Evolutionary conservation across 2,329 filamentous ascomycete genomes (phyloP).

Genomic region (Hymenoscyphus infarciens): DNA sequence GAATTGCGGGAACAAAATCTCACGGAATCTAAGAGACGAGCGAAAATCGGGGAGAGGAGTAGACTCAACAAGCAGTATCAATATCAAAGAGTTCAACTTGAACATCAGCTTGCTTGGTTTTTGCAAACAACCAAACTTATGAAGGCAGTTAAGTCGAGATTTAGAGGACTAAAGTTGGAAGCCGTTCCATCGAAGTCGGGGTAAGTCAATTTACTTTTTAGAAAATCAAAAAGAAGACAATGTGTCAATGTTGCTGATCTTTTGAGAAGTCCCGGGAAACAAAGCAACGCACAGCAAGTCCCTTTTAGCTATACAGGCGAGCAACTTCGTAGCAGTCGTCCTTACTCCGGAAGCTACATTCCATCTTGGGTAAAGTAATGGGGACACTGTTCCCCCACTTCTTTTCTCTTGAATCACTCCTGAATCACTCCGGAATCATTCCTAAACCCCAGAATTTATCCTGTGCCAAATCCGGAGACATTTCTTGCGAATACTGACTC

Average conservation of each 20-base stretch:
- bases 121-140: conserved; percentile 1
- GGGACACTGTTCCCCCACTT: too few relatives aligned
- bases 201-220: not conserved
- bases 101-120: conserved; percentile 2
- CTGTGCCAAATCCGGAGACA: too few relatives aligned
- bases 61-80: conserved; percentile 6
- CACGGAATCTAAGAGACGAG: not conserved
- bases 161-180: not conserved
- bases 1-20: not conserved
- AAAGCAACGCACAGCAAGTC: not conserved
- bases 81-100: not conserved
- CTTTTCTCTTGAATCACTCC: too few relatives aligned
- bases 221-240: not conserved
- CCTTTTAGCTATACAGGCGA: conserved; percentile 1
- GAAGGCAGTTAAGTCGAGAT: not conserved
- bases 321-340: not conserved
- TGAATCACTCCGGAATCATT: too few relatives aligned
- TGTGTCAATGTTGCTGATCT: not conserved
- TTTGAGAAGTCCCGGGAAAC: not conserved
- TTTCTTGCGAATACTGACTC: too few relatives aligned
- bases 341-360: not conserved
- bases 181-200: not conserved
- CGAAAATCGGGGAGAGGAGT: not conserved
- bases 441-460: too few relatives aligned
- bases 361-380: not conserved